Evolutionary conservation across 352 stramenopile genomes (phyloP).

Genomic region (Pythium monospermum): DNA sequence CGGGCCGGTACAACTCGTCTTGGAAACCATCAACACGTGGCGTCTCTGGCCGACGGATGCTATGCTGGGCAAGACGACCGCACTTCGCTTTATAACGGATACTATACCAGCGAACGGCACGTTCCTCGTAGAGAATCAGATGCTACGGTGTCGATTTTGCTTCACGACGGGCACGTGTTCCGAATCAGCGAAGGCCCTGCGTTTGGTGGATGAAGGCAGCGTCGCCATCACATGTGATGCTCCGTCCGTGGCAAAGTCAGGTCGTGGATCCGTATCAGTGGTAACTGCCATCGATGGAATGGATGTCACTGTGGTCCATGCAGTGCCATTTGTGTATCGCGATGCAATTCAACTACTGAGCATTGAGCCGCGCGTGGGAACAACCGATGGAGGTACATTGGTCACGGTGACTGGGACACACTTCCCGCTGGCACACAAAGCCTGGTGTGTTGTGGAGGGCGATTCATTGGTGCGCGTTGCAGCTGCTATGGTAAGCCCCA

Average conservation of each 20-base stretch:
- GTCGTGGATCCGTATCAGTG: not conserved
- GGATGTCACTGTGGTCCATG: not conserved
- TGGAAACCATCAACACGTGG: not conserved
- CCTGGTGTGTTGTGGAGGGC: slow-evolving; percentile 2
- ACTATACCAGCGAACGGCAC: too few relatives aligned
- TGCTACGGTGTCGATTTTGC: slow-evolving; percentile 7
- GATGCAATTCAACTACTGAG: not conserved
- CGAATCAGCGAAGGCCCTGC: not conserved
- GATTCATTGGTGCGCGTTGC: not conserved
- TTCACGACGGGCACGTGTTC: not conserved
- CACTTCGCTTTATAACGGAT: too few relatives aligned
- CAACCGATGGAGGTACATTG: not conserved
- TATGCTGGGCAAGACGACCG: too few relatives aligned
- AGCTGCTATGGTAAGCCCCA: not conserved
- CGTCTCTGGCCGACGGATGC: not conserved
- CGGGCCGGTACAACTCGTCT: not conserved
- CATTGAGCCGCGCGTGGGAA: not conserved
- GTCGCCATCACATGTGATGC: not conserved
- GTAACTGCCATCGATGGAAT: not conserved
- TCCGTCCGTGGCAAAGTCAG: not conserved
- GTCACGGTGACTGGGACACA: not conserved
- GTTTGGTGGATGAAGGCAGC: not conserved
- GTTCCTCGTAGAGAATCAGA: too few relatives aligned
- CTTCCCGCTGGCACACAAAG: slow-evolving; percentile 4
- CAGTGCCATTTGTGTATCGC: not conserved